Evolutionary conservation across 2,329 filamentous ascomycete genomes (phyloP).

Genomic region (Aspergillus sp.): DNA sequence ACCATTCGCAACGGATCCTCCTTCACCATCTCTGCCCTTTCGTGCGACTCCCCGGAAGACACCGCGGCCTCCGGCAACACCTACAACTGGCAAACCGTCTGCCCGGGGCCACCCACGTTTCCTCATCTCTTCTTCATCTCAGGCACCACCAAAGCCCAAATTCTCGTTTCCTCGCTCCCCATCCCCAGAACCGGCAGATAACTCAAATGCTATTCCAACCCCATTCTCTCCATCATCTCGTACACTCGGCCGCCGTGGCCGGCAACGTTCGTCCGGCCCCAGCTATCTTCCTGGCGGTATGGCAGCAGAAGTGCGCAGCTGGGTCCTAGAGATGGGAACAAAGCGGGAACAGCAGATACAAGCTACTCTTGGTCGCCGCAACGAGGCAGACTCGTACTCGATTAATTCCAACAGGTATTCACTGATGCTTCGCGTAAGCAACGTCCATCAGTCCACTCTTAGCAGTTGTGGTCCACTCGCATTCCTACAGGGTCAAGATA

Average conservation of each 20-base stretch:
- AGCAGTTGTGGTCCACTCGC: constrained; percentile 27
- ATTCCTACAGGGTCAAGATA: constrained; percentile 19
- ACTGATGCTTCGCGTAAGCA: constrained; percentile 17
- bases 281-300: constrained; percentile 39
- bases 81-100: constrained; percentile 21
- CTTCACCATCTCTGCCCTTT: constrained; percentile 7
- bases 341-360: constrained; percentile 25
- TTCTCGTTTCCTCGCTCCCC: constrained; percentile 41
- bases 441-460: constrained; percentile 17
- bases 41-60: constrained; percentile 8
- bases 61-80: constrained; percentile 14
- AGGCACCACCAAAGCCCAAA: constrained; percentile 30
- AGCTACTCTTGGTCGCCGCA: background rate
- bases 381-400: background rate
- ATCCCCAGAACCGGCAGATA: constrained; percentile 24
- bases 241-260: constrained; percentile 31
- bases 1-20: background rate
- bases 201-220: constrained; percentile 21
- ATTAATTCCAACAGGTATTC: constrained; percentile 17
- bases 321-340: constrained; percentile 40
- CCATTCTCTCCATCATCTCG: constrained; percentile 39
- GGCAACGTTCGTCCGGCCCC: constrained; percentile 19
- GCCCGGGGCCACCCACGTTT: constrained; percentile 27
- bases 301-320: constrained; percentile 42
- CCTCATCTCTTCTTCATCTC: constrained; percentile 28